phyloP scores from a whole-genome alignment of 2,329 filamentous ascomycete species.

The Decorospora gaudefroyi region DNA sequence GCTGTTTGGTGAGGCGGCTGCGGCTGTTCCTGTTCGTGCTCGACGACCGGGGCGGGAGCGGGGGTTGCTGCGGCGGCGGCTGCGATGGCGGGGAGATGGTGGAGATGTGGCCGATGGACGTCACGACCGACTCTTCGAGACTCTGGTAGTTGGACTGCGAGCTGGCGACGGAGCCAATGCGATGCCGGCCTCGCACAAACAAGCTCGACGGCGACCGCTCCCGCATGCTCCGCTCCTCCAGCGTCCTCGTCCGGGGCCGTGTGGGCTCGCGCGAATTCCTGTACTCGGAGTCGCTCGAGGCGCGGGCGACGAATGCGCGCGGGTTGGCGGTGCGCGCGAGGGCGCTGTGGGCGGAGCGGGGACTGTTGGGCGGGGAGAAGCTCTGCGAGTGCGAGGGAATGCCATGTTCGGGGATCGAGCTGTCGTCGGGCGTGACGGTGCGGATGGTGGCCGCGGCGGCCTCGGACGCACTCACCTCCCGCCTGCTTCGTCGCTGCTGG shows the following conservation, averaged over 20 bases:
- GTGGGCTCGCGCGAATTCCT: slow-evolving; percentile 54
- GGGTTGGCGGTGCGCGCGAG: slow-evolving; percentile 29
- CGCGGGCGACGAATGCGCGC: slow-evolving; percentile 36
- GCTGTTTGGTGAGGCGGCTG: slow-evolving; percentile 39
- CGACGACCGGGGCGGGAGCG: slow-evolving; percentile 35
- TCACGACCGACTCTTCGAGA: slow-evolving; percentile 48
- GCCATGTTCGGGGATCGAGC: slow-evolving; percentile 31
- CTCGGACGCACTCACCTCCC: slow-evolving; percentile 33
- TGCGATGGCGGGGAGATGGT: slow-evolving; percentile 44
- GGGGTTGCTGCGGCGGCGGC: no score
- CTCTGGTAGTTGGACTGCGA: slow-evolving; percentile 56
- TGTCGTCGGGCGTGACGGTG: slow-evolving; percentile 66
- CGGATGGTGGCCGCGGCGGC: slow-evolving; percentile 54
- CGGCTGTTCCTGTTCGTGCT: slow-evolving; percentile 37
- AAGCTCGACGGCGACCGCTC: slow-evolving; percentile 50
- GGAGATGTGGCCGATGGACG: slow-evolving; percentile 50
- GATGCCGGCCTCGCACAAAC: slow-evolving; percentile 58
- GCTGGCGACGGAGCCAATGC: slow-evolving; percentile 73
- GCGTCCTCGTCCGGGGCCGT: slow-evolving; percentile 57
- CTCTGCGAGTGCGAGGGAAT: slow-evolving; percentile 14
- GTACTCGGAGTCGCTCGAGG: slow-evolving; percentile 43
- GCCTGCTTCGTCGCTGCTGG: slow-evolving; percentile 30
- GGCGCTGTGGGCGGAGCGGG: slow-evolving; percentile 33
- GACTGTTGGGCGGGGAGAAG: slow-evolving; percentile 39
- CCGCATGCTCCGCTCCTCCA: slow-evolving; percentile 52